Conservation (phyloP, 2,329 filamentous ascomycete species). For the Xylaria arbuscula region DNA sequence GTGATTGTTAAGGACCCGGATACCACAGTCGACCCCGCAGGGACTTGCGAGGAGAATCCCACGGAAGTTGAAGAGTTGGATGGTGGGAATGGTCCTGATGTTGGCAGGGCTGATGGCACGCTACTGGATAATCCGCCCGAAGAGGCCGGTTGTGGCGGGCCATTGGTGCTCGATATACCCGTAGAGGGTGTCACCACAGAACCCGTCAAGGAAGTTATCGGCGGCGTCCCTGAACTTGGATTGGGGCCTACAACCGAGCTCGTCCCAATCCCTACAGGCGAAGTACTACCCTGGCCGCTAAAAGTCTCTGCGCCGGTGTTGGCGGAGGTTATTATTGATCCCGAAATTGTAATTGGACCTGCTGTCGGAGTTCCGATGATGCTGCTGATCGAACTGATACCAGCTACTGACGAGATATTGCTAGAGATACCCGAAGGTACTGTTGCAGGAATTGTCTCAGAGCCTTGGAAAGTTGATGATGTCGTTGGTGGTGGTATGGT, state of each 20-base stretch:
- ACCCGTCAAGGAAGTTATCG: slow-evolving; percentile 13
- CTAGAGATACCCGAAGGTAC: slow-evolving; percentile 15
- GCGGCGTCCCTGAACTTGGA: slow-evolving; percentile 8
- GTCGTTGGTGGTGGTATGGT: slow-evolving; percentile 16
- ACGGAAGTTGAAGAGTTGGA: slow-evolving; percentile 31
- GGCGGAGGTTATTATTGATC: slow-evolving; percentile 19
- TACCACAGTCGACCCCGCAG: slow-evolving; percentile 19
- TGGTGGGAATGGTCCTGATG: slow-evolving; percentile 35
- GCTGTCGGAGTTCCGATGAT: slow-evolving; percentile 2
- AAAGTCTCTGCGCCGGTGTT: slow-evolving; percentile 20
- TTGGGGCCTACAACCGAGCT: neutral
- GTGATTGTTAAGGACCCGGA: slow-evolving; percentile 20
- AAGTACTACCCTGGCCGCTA: slow-evolving; percentile 17
- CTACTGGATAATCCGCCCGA: slow-evolving; percentile 12
- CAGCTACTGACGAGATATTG: slow-evolving; percentile 14
- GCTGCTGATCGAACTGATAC: slow-evolving; percentile 10
- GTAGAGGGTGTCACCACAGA: slow-evolving; percentile 21
- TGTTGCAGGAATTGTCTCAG: slow-evolving; percentile 8
- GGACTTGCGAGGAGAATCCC: slow-evolving; percentile 18
- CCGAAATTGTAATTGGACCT: neutral
- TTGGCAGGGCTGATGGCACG: slow-evolving; percentile 10
- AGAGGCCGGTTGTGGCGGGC: slow-evolving; percentile 9
- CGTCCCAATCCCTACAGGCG: neutral
- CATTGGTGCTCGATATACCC: slow-evolving; percentile 14
- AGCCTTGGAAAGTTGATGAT: slow-evolving; percentile 10